These are phyloP conservation scores for Papiliotrema laurentii DNA, from an alignment of 1,284 basidiomycete species.

Conservation along the genomic window DNA sequence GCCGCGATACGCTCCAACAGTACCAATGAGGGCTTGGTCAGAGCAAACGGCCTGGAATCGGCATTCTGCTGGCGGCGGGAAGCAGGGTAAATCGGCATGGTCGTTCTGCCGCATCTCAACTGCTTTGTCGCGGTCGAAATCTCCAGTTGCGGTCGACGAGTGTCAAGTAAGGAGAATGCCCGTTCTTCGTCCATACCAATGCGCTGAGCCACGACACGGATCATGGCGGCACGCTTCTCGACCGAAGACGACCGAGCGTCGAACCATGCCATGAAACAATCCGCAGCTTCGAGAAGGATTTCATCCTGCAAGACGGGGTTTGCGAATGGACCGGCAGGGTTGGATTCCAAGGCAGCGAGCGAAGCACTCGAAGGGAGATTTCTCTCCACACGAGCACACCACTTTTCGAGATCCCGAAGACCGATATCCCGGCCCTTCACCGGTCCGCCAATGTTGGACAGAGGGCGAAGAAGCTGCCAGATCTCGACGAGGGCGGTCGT, in stretches of 20 bases:
- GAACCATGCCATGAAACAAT: slow-evolving; percentile 79
- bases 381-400: slow-evolving; percentile 68
- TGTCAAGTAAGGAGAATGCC: slow-evolving; percentile 55
- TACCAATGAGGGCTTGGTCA: slow-evolving; percentile 79
- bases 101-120: slow-evolving; percentile 34
- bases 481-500: slow-evolving; percentile 33
- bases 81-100: slow-evolving; percentile 17
- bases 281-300: slow-evolving; percentile 81
- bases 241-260: slow-evolving; percentile 53
- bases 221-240: slow-evolving; percentile 33
- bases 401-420: slow-evolving; percentile 81
- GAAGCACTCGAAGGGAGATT: slow-evolving; percentile 53
- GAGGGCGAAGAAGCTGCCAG: slow-evolving; percentile 39
- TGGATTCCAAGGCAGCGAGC: slow-evolving; percentile 24
- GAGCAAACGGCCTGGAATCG: slow-evolving; percentile 65
- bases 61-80: slow-evolving; percentile 12
- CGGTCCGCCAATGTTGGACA: slow-evolving; percentile 43
- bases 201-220: slow-evolving; percentile 56
- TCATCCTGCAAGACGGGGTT: slow-evolving; percentile 81
- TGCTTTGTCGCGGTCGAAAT: slow-evolving; percentile 56
- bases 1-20: slow-evolving; percentile 79
- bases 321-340: slow-evolving; percentile 55
- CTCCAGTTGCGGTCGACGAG: slow-evolving; percentile 65
- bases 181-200: slow-evolving; percentile 64
- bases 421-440: slow-evolving; percentile 56